A percentile compares a stretch with the other conserved stretches of the same genome.
Evolutionary conservation across 2,329 filamentous ascomycete species (phyloP).

Genomic region (Penicillium sp.): DNA sequence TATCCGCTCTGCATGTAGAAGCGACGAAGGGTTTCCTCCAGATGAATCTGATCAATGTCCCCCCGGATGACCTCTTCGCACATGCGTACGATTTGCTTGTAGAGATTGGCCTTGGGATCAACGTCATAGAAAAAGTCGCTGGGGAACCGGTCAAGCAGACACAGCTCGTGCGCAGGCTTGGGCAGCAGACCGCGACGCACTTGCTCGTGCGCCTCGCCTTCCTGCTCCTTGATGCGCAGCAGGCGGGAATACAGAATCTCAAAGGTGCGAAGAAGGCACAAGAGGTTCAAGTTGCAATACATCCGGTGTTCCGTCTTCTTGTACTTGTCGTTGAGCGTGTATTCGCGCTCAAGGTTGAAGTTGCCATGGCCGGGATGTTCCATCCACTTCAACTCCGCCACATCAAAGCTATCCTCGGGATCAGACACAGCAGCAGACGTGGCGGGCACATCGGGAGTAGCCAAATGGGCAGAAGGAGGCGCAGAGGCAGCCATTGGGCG

Average conservation of each 20-base stretch:
- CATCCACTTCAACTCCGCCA: slow-evolving; percentile 52
- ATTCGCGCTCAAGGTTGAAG: slow-evolving; percentile 56
- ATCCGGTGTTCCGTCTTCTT: slow-evolving; percentile 76
- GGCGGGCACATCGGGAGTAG: slow-evolving; percentile 66
- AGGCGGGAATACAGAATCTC: slow-evolving; percentile 84
- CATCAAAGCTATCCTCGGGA: slow-evolving; percentile 51
- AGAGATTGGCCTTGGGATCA: slow-evolving; percentile 64
- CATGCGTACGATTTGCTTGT: slow-evolving; percentile 75
- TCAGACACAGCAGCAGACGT: slow-evolving; percentile 37
- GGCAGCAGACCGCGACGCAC: slow-evolving; percentile 65
- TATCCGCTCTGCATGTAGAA: slow-evolving; percentile 89
- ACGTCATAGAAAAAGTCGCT: slow-evolving; percentile 68
- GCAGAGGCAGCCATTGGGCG: slow-evolving; percentile 37
- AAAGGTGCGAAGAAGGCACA: slow-evolving; percentile 91
- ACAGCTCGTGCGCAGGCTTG: slow-evolving; percentile 78
- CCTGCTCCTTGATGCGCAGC: slow-evolving; percentile 73
- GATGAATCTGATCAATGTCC: slow-evolving; percentile 72
- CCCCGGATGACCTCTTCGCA: slow-evolving; percentile 80
- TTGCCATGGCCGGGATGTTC: slow-evolving; percentile 52
- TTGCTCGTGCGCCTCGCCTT: slow-evolving; percentile 64
- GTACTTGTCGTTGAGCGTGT: slow-evolving; percentile 74
- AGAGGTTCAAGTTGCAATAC: slow-evolving; percentile 85
- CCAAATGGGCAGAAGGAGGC: slow-evolving; percentile 74
- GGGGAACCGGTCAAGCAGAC: slow-evolving; percentile 71
- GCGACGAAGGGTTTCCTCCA: slow-evolving; percentile 84